phyloP scores from a whole-genome alignment of 192 early-diverging fungal genomes.

The Coemansia sp. region DNA sequence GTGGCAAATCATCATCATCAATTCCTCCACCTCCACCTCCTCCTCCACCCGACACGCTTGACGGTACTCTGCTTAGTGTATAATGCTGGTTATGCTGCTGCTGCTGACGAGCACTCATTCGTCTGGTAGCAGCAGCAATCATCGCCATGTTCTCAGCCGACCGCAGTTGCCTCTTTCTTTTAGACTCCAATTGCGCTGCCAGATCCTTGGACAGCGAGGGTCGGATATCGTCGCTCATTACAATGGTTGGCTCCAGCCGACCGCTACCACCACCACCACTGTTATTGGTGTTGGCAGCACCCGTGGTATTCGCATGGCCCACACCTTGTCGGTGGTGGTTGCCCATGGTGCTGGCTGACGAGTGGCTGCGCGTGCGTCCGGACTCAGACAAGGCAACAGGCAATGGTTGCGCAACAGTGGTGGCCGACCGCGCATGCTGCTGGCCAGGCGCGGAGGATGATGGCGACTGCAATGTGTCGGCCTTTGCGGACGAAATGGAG shows the following conservation, averaged over 20 bases:
- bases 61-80: not conserved
- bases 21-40: not conserved
- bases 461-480: not conserved
- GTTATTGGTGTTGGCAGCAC: too few relatives aligned
- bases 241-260: slow-evolving; percentile 55
- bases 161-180: slow-evolving; percentile 23
- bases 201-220: slow-evolving; percentile 28
- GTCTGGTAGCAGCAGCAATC: slow-evolving; percentile 41
- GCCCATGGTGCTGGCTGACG: slow-evolving; percentile 22
- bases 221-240: slow-evolving; percentile 60
- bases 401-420: not conserved
- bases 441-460: not conserved
- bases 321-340: too few relatives aligned
- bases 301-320: too few relatives aligned
- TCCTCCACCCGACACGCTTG: not conserved
- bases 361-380: slow-evolving; percentile 39
- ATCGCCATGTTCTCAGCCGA: slow-evolving; percentile 38
- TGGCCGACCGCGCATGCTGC: slow-evolving; percentile 5
- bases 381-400: slow-evolving; percentile 12
- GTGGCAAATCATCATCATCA: not conserved
- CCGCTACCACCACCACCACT: not conserved
- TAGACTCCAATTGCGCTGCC: slow-evolving; percentile 12
- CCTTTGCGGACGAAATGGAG: slow-evolving; percentile 2
- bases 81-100: not conserved
- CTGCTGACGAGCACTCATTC: slow-evolving; percentile 25